A percentile compares a stretch with the other conserved stretches of the same genome.
These are phyloP conservation scores for Aspergillus flavus DNA, from an alignment of 2,329 filamentous ascomycete genomes.

Conservation along the genomic window DNA sequence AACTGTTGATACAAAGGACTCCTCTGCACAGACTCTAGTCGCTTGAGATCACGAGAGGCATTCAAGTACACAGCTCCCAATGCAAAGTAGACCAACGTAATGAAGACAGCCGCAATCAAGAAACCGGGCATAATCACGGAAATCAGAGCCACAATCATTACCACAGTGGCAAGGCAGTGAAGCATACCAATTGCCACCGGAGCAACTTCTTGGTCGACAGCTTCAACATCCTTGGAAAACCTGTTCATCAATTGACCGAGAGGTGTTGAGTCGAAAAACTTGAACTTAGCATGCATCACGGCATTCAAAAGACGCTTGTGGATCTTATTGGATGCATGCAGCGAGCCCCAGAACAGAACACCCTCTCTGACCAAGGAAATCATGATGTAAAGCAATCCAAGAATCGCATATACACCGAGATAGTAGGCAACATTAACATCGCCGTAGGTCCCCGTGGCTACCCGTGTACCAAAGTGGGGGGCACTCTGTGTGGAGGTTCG, in stretches of 20 bases:
- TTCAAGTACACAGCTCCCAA: slow-evolving; percentile 87
- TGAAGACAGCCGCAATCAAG: slow-evolving; percentile 82
- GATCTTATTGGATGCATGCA: slow-evolving; percentile 82
- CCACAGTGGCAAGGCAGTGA: slow-evolving; percentile 67
- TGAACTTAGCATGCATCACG: slow-evolving; percentile 88
- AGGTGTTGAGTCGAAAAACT: slow-evolving; percentile 96
- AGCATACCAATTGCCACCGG: slow-evolving; percentile 80
- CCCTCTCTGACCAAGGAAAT: slow-evolving; percentile 81
- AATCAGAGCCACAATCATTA: slow-evolving; percentile 87
- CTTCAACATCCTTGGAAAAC: slow-evolving; percentile 96
- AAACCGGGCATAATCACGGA: slow-evolving; percentile 88
- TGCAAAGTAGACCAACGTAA: slow-evolving; percentile 77
- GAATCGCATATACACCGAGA: slow-evolving; percentile 75
- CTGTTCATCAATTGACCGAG: slow-evolving; percentile 97
- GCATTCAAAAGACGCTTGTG: slow-evolving; percentile 77
- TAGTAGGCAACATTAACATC: slow-evolving; percentile 84
- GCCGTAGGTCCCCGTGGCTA: slow-evolving; percentile 23
- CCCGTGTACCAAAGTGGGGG: slow-evolving; percentile 30
- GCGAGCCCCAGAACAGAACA: slow-evolving; percentile 88
- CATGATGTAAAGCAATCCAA: slow-evolving; percentile 76
- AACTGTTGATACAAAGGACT: slow-evolving; percentile 98
- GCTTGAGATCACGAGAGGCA: slow-evolving; percentile 92
- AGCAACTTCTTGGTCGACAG: slow-evolving; percentile 93
- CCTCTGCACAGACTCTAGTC: slow-evolving; percentile 88
- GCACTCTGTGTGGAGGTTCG: slow-evolving; percentile 34